These are phyloP conservation scores for Wickerhamiella occidentalis DNA, from an alignment of 805 yeast species.

Conservation along the genomic window DNA sequence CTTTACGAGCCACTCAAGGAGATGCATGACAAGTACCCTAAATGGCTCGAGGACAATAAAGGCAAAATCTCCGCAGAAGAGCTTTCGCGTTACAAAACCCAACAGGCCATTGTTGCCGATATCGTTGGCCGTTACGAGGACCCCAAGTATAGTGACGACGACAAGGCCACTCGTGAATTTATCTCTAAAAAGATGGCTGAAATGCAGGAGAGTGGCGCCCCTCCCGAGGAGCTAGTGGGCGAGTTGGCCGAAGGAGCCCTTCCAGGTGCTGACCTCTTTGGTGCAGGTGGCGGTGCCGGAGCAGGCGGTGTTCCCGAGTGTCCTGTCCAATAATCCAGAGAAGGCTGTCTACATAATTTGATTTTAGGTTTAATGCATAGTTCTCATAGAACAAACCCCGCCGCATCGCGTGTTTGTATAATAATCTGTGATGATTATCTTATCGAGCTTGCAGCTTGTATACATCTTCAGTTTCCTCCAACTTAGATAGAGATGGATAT, in stretches of 20 bases:
- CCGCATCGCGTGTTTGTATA: no score
- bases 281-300: not conserved
- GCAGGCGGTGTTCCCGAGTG: conserved; percentile 2
- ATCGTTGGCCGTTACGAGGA: conserved; percentile 59
- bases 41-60: conserved; percentile 49
- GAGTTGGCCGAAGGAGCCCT: conserved; percentile 37
- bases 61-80: conserved; percentile 35
- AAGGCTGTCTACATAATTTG: not conserved
- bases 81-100: conserved; percentile 43
- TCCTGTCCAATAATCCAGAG: conserved; percentile 4
- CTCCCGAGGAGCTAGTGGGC: conserved; percentile 64
- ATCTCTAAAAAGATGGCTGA: conserved; percentile 49
- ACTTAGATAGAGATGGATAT: no score
- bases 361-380: not conserved
- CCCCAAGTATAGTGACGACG: conserved; percentile 45
- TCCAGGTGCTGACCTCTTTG: conserved; percentile 23
- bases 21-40: conserved; percentile 57
- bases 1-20: conserved; percentile 83
- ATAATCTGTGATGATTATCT: not conserved
- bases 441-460: not conserved
- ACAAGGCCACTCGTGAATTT: conserved; percentile 34
- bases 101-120: conserved; percentile 46
- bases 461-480: no score
- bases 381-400: no score
- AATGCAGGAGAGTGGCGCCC: conserved; percentile 60